Evolutionary conservation across 2,329 filamentous ascomycete species (phyloP).

Genomic region (Pezicula rhizophila): DNA sequence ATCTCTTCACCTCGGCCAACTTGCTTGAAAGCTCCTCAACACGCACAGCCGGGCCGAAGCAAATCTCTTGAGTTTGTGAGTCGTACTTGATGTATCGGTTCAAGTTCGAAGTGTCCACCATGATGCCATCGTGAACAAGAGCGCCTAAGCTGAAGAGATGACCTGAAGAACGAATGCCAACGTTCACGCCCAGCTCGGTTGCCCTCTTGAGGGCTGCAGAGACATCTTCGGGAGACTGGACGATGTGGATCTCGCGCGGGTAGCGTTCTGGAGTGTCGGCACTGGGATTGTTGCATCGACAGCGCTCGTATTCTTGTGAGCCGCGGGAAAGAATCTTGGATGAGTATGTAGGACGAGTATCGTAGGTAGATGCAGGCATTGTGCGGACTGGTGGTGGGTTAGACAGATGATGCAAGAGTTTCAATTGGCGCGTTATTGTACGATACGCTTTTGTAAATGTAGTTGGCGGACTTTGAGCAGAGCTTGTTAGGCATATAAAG

Average conservation of each 20-base stretch:
- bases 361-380: too few relatives aligned
- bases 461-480: too few relatives aligned
- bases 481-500: too few relatives aligned
- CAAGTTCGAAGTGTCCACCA: slow-evolving; percentile 15
- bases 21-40: slow-evolving; percentile 8
- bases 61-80: slow-evolving; percentile 8
- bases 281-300: background rate
- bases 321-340: background rate
- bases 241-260: background rate
- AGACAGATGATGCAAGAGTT: too few relatives aligned
- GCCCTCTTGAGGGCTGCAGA: background rate
- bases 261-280: background rate
- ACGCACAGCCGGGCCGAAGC: slow-evolving; percentile 14
- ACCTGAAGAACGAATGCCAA: slow-evolving; percentile 15
- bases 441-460: too few relatives aligned
- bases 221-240: background rate
- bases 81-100: slow-evolving; percentile 14
- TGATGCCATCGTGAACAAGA: slow-evolving; percentile 13
- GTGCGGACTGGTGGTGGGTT: too few relatives aligned
- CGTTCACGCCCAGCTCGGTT: slow-evolving; percentile 1
- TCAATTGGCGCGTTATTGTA: too few relatives aligned
- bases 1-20: slow-evolving; percentile 9
- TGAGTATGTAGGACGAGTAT: too few relatives aligned
- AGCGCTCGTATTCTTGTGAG: background rate
- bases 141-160: slow-evolving; percentile 13